Percentiles rank a stretch among this genome's conserved stretches.
phyloP scores from a whole-genome alignment of 2,329 filamentous ascomycete genomes.

The Dendrostoma leiphaemia region DNA sequence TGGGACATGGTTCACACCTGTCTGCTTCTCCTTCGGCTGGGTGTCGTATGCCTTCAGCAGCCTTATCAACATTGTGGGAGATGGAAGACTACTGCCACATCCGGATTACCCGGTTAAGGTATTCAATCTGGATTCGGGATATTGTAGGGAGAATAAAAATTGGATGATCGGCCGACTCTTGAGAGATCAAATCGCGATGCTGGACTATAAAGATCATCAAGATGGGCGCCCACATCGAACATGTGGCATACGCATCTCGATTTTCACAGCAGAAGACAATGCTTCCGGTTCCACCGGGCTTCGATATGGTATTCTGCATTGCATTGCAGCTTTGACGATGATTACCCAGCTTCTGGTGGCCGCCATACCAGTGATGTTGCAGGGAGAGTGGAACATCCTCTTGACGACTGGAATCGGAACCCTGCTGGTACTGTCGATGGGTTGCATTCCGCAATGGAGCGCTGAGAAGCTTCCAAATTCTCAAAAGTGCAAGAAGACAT shows the following conservation, averaged over 20 bases:
- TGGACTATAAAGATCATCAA: too few species aligned
- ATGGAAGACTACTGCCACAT: slow-evolving; percentile 19
- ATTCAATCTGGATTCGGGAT: slow-evolving; percentile 22
- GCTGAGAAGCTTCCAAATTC: slow-evolving; percentile 42
- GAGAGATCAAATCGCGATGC: too few species aligned
- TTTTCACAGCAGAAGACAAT: too few species aligned
- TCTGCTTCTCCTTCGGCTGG: slow-evolving; percentile 26
- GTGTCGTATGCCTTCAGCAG: slow-evolving; percentile 22
- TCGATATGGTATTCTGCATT: too few species aligned
- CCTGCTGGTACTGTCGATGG: slow-evolving; percentile 32
- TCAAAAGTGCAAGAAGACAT: slow-evolving; percentile 26
- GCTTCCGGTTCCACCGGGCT: too few species aligned
- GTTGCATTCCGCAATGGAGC: slow-evolving; percentile 39
- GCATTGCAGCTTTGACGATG: too few species aligned
- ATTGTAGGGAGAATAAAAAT: slow-evolving; percentile 18
- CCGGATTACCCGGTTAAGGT: slow-evolving; percentile 22
- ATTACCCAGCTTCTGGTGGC: slow-evolving; percentile 36
- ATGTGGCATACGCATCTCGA: too few species aligned
- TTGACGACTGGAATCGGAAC: slow-evolving; percentile 37
- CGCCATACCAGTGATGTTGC: slow-evolving; percentile 30
- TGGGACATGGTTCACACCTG: slow-evolving; percentile 19
- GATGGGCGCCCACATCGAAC: too few species aligned
- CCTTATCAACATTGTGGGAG: slow-evolving; percentile 19
- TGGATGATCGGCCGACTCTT: slow-evolving; percentile 19
- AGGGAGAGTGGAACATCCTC: slow-evolving; percentile 37